Evolutionary conservation across 1,139 yeast species (phyloP).

Genomic region (Ashbya aceris): DNA sequence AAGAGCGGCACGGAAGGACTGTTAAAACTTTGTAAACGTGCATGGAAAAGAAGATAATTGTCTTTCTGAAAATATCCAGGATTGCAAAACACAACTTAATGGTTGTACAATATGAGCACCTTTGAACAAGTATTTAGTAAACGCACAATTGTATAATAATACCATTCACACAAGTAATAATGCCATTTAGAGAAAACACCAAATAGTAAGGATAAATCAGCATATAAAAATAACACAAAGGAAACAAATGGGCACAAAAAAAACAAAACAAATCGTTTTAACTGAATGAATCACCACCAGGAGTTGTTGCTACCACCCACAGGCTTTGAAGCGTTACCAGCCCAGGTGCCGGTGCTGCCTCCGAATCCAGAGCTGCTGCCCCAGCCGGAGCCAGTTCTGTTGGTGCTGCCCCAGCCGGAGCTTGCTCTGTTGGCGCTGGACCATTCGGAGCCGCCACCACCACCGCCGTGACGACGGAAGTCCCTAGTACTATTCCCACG

Average conservation of each 20-base stretch:
- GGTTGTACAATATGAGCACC: conserved; percentile 2
- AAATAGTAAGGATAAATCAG: conserved; percentile 11
- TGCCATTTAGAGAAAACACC: conserved; percentile 11
- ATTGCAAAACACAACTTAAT: conserved; percentile 1
- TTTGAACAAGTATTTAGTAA: conserved; percentile 8
- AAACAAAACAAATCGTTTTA: conserved; percentile 1
- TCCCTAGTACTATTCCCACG: conserved; percentile 40
- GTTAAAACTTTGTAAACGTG: not conserved
- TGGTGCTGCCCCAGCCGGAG: conserved; percentile 22
- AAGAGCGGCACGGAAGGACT: conserved; percentile 1
- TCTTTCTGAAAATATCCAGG: conserved; percentile 3
- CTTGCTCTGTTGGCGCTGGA: conserved; percentile 31
- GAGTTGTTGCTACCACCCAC: conserved; percentile 5
- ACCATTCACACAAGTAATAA: conserved; percentile 8
- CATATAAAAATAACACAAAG: conserved; percentile 5
- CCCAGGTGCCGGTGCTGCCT: conserved; percentile 16
- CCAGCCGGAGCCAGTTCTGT: conserved; percentile 24
- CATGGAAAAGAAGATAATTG: not conserved
- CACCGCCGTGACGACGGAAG: conserved; percentile 41
- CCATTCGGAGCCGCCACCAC: conserved; percentile 29
- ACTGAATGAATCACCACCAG: conserved; percentile 13
- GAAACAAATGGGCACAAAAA: conserved; percentile 10
- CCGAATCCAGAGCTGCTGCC: conserved; percentile 16
- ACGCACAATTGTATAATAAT: conserved; percentile 21
- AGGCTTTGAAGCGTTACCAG: conserved; percentile 22